Base-by-base conservation (phyloP, 441 rosid species). In the Macaranga tanarius region DNA sequence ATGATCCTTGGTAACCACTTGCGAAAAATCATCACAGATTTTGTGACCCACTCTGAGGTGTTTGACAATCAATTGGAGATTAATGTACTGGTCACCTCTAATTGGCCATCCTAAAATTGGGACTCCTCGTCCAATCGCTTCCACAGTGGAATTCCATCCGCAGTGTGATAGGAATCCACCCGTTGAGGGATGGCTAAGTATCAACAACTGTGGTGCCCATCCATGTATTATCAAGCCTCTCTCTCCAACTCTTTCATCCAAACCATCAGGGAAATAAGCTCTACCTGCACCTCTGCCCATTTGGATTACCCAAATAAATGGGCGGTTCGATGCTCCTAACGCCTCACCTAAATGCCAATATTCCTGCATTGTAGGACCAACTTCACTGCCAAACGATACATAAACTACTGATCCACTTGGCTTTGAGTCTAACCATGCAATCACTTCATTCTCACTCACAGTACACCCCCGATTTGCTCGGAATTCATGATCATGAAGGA, bases 261-360 rank as follows among this genome's bases (percentile, higher is more conserved):
- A 23, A 7, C 78, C 77, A 11, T 48, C 55, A 4, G 83, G 76
- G 20, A 62, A 67, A 38, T 69, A 62, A 0, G 76, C n/a, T n/a
- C n/a, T n/a, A n/a, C n/a, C n/a, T n/a, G n/a, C 79, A 10, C 73
- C 83, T 0, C 38, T 64, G 4, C 74, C 76, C 40, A 77, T 58
- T 70, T 75, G 85, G 67, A 86, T 80, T 10, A 74, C 85, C 92
- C 87, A 88, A 42, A 86, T 76, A 60, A 88, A 88, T 59, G 86
- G 74, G 6, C 62, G 65, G 51, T 73, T 58, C 20, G 87, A 80
- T 54, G 68, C 86, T 59, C 80, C 84, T 13, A 84, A 54, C 8
- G 87, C 89, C 8, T 70, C 71, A 0, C 84, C 85, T 34, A 88
- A 42, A 11, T 73, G 25, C 16, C 73, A 58, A 45, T 66, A 72